Evolutionary conservation across 1,284 basidiomycete species (phyloP).

Genomic region (Heterobasidion annosum): DNA sequence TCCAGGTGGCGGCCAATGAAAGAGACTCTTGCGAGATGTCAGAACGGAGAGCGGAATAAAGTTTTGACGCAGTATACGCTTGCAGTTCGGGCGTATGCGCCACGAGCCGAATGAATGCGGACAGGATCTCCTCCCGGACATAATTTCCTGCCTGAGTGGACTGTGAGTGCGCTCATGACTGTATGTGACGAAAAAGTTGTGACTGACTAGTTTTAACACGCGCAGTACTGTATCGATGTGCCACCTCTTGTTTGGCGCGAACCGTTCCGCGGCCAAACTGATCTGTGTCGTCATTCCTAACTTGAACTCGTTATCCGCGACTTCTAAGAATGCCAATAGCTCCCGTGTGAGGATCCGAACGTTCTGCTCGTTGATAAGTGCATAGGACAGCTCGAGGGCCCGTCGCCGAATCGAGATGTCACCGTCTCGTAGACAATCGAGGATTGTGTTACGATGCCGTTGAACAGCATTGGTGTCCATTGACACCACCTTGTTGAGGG

Average conservation of each 20-base stretch:
- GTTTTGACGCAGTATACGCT: conserved; percentile 89
- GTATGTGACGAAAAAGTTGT: conserved; percentile 9
- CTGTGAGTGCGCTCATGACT: conserved; percentile 2
- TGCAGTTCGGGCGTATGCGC: conserved; percentile 97
- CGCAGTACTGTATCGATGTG: conserved; percentile 97
- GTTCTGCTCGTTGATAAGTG: conserved; percentile 94
- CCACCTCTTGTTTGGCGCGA: conserved; percentile 97
- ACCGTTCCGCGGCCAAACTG: conserved; percentile 91
- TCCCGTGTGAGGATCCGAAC: conserved; percentile 91
- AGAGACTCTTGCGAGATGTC: conserved; percentile 97
- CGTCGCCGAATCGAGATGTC: conserved; percentile 98
- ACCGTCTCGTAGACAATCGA: conserved; percentile 96
- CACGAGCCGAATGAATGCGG: conserved; percentile 92
- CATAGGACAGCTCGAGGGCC: conserved; percentile 95
- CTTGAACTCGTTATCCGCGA: conserved; percentile 99
- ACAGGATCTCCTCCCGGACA: conserved; percentile 93
- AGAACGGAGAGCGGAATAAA: conserved; percentile 80
- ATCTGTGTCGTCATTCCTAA: conserved; percentile 97
- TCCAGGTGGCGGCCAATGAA: conserved; percentile 90
- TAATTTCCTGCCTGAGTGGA: conserved; percentile 86
- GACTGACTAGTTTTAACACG: conserved; percentile 80
- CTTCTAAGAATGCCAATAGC: conserved; percentile 92
- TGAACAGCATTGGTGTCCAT: conserved; percentile 99
- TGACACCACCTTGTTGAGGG: conserved; percentile 95
- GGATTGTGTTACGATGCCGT: conserved; percentile 94